Base-by-base conservation (phyloP, 169 alveolate species). In the Plasmodium yoelii region DNA sequence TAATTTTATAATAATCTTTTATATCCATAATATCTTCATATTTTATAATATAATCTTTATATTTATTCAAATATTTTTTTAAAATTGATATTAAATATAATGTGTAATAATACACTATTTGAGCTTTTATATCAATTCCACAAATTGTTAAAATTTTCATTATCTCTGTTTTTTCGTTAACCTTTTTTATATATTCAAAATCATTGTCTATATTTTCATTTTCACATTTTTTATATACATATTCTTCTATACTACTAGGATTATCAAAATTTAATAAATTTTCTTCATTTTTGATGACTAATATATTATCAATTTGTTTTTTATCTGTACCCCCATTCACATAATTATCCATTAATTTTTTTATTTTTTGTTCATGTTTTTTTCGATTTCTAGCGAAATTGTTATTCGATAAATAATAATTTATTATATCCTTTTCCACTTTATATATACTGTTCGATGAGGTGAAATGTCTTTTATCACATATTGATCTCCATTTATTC, bases 321-420 rank as follows among this genome's bases (percentile, higher is more conserved):
- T 15, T 57, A 39, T 24, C n/a, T 15, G 47, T 42, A 4, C 18
- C n/a, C 5, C 53, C 65, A 24, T 24, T 49, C 8, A 13, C 8
- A 42, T 70, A 39, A 12, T 74, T 67, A 34, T 61, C 56, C 42
- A 74, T 42, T 44, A 22, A 42, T 12, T 61, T 39, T 74, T 63
- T 74, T 28, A 74, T 65, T 22, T 39, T 26, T 8, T 15, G 24
- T 53, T 74, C 88, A 74, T 74, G 73, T 55, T 74, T 55, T 39
- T 74, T 61, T 74, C 73, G 60, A 15, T 64, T 74, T 34, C 46
- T 24, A 42, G 49, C 39, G 12, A 74, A 61, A 28, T 74, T 53
- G 18, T 44, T n/a, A 47, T 13, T 28, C 53, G 68, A 57, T 28
- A 60, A 15, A 8, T 51, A 51, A 61, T 61, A 74, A 74, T 61